Conservation (phyloP, 305 asterid species). For the Fraxinus xanthoxyloides region DNA sequence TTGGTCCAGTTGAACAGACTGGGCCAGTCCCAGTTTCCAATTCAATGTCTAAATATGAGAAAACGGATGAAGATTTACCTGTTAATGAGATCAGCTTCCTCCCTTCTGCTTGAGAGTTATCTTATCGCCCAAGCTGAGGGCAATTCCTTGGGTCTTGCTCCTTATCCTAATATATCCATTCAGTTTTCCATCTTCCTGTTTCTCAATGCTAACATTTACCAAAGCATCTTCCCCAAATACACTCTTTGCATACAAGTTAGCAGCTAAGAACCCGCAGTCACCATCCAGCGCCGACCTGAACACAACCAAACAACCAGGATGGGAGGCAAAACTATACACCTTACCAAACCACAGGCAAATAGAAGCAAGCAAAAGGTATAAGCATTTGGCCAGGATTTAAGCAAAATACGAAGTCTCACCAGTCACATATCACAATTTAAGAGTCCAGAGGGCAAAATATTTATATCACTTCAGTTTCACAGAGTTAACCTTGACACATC, state of each 20-base stretch:
- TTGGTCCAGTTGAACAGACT: not conserved
- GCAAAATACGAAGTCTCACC: not conserved
- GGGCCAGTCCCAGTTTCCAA: not conserved
- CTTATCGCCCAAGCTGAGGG: constrained; percentile 99
- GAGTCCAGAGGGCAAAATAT: not conserved
- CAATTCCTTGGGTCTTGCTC: constrained; percentile 99
- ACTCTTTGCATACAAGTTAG: constrained; percentile 95
- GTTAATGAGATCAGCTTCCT: constrained; percentile 54
- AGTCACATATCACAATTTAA: not conserved
- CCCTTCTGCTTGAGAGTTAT: constrained; percentile 99
- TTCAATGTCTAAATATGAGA: not conserved
- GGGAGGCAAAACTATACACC: not conserved
- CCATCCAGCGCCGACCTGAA: constrained; percentile 95
- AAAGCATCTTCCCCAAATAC: constrained; percentile 98
- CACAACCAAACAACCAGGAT: constrained; percentile 16
- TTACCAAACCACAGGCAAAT: not conserved
- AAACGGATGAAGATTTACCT: not conserved
- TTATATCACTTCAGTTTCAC: not conserved
- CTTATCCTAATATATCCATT: constrained; percentile 95
- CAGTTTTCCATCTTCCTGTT: constrained; percentile 84
- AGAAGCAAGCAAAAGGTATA: not conserved
- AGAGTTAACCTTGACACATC: not conserved
- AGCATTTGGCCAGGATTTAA: not conserved
- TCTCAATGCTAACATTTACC: constrained; percentile 95
- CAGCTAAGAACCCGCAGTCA: constrained; percentile 95